Base-by-base conservation (phyloP, 2,329 filamentous ascomycete species). In the Stemphylium lycopersici region DNA sequence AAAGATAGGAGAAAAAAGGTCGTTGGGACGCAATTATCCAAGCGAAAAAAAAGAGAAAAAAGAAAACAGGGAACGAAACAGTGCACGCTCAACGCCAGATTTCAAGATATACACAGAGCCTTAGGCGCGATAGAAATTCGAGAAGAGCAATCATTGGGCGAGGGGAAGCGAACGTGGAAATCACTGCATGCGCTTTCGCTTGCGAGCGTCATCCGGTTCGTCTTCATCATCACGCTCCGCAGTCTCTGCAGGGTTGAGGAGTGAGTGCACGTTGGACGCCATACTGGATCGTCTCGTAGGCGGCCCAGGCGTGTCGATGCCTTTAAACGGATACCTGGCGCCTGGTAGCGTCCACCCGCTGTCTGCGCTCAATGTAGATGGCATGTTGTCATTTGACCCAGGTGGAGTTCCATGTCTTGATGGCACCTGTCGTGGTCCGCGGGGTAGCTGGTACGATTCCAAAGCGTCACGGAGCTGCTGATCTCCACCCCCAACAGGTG, bases 381-480 rank as follows among this genome's bases (percentile, higher is more conserved):
- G 78, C 10, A 76, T 79, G n/a, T 77, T 77, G 42, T 83, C 79
- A 45, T 75, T 77, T 13, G 76, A 76, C 39, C 78, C 68, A 18
- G 83, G 83, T 13, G 83, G 83, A 13, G 83, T 84, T 10, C 79
- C 76, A 58, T 85, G 82, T 39, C 83, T 77, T 34, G 82, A 81
- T 38, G 76, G 72, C 33, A 79, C 77, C 49, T 80, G 79, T 8
- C 79, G 78, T 24, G 69, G 79, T 3, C 79, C 83, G 47, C 82
- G 83, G 39, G 78, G 77, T 64, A 88, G 82, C 65, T 90, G 86
- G 68, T 90, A 91, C 41, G 83, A 83, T 85, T 89, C 67, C 79
- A 87, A 56, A 84, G 90, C 68, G 83, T 96, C 42, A 80, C 84
- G 43, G 80, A 85, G 39, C 77, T 96, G 22, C 96, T 96, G 87